Conservation (phyloP, 257 asterid species). For the Catharanthus roseus region DNA sequence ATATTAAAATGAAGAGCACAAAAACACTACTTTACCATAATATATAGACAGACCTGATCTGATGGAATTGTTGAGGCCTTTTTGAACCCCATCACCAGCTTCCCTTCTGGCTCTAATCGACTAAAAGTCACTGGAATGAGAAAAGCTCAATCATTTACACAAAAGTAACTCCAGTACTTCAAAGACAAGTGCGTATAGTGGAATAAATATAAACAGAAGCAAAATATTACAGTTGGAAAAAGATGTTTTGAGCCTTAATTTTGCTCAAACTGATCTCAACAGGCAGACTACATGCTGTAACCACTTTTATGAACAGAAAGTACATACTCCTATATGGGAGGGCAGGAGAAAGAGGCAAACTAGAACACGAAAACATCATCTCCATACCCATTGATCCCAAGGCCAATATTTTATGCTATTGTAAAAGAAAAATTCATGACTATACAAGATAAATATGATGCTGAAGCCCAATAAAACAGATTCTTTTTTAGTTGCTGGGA, state of each 20-base stretch:
- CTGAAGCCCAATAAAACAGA: neutral
- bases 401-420: neutral
- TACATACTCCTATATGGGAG: neutral
- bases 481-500: constrained; percentile 1
- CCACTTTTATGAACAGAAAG: neutral
- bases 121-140: constrained; percentile 78
- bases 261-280: neutral
- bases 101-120: constrained; percentile 92
- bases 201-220: neutral
- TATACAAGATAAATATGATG: neutral
- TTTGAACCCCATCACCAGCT: constrained; percentile 90
- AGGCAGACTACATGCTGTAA: neutral
- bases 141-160: constrained; percentile 2
- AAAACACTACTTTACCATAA: neutral
- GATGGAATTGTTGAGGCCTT: constrained; percentile 51
- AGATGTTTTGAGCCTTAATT: neutral
- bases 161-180: neutral
- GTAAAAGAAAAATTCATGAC: neutral
- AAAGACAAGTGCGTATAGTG: neutral
- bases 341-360: neutral
- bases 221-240: neutral
- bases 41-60: constrained; percentile 58
- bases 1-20: neutral
- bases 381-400: neutral
- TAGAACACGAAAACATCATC: neutral